Evolutionary conservation across 148 eudicot species (phyloP).

Genomic region (Vaccinium myrtillus): DNA sequence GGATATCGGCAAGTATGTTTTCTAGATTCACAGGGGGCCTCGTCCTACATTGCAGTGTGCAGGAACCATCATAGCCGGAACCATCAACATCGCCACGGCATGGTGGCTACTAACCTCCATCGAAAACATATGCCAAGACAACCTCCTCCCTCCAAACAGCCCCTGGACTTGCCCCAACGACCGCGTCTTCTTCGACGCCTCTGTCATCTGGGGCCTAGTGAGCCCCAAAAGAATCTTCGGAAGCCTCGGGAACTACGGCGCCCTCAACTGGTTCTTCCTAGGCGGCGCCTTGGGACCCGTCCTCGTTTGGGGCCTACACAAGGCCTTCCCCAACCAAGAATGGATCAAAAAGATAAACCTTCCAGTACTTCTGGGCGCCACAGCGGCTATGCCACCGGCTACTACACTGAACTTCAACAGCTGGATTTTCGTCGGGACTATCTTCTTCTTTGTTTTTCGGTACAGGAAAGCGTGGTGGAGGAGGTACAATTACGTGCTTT

Average conservation of each 20-base stretch:
- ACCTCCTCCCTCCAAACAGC: slow-evolving; percentile 34
- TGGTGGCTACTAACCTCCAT: slow-evolving; percentile 56
- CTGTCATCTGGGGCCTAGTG: slow-evolving; percentile 66
- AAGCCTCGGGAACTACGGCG: slow-evolving; percentile 39
- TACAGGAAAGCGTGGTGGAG: slow-evolving; percentile 62
- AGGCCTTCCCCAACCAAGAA: slow-evolving; percentile 38
- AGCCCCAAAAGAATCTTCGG: slow-evolving; percentile 60
- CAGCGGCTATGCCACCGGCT: slow-evolving; percentile 58
- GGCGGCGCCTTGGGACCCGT: slow-evolving; percentile 49
- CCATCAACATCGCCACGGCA: slow-evolving; percentile 40
- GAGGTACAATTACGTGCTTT: slow-evolving; percentile 60
- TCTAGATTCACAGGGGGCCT: too few relatives aligned
- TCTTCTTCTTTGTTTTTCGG: slow-evolving; percentile 47
- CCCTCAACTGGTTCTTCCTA: slow-evolving; percentile 64
- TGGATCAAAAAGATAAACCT: slow-evolving; percentile 61
- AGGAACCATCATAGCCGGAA: slow-evolving; percentile 59
- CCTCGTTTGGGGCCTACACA: slow-evolving; percentile 44
- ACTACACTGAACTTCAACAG: slow-evolving; percentile 43
- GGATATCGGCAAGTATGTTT: too few relatives aligned
- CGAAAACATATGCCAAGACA: slow-evolving; percentile 41
- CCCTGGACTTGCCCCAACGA: slow-evolving; percentile 67
- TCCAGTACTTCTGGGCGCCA: slow-evolving; percentile 58
- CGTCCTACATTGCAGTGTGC: slow-evolving; percentile 28
- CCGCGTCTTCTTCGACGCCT: slow-evolving; percentile 65
- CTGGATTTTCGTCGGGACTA: slow-evolving; percentile 49